phyloP scores from a whole-genome alignment of 2,329 filamentous ascomycete genomes.

The Orbilia brochopaga region DNA sequence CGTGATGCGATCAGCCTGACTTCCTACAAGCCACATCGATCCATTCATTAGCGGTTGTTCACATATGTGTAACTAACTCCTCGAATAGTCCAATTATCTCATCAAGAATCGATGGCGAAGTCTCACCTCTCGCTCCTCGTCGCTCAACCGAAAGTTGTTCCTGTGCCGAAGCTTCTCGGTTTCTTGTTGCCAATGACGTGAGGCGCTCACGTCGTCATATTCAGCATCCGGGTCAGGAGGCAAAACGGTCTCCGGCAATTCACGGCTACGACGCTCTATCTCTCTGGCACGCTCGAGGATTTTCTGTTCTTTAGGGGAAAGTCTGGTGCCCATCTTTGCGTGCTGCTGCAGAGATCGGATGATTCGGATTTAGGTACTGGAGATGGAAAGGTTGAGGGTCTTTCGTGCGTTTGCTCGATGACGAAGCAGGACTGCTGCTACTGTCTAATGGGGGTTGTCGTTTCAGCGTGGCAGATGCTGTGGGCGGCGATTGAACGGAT shows the following conservation, averaged over 20 bases:
- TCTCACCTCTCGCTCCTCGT: constrained; percentile 9
- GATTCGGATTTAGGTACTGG: no score
- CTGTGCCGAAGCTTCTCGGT: constrained; percentile 5
- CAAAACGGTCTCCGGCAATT: not conserved
- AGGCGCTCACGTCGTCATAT: not conserved
- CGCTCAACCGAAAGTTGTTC: not conserved
- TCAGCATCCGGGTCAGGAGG: not conserved
- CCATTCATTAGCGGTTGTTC: not conserved
- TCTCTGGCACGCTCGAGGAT: not conserved
- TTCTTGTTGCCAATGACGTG: not conserved
- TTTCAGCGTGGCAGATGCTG: no score
- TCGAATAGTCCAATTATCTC: no score
- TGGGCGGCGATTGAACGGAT: no score
- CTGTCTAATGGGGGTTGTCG: no score
- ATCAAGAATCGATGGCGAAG: no score
- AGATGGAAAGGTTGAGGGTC: no score
- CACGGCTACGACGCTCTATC: not conserved
- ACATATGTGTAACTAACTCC: no score
- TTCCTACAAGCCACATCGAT: constrained; percentile 1
- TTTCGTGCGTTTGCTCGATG: no score
- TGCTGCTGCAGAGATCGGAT: no score
- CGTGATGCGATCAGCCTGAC: not conserved
- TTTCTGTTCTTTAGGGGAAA: not conserved
- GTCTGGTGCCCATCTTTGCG: no score
- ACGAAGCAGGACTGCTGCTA: no score